Base-by-base conservation (phyloP, 169 alveolate genomes). In the Eimeria zaria region DNA sequence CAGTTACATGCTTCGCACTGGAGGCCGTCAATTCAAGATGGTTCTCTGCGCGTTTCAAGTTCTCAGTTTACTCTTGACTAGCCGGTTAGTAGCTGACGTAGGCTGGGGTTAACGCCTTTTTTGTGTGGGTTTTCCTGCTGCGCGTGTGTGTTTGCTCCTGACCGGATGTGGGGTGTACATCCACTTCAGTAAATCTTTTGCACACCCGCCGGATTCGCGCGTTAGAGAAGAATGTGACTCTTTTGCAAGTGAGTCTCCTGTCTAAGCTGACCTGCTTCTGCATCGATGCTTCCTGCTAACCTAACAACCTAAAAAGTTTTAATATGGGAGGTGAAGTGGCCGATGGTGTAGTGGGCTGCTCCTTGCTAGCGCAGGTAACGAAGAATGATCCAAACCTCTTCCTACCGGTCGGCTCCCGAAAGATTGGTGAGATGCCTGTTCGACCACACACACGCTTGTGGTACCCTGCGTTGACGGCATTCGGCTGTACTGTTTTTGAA, bases 191-290 rank as follows among this genome's bases (percentile, higher is more conserved):
- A 12, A 91, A 91, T 46, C 91, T 91, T 78, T 58, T 91, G 53
- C 88, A 91, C 91, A 58, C 96, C 44, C 96, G 96, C 27, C 96
- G 96, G 64, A 62, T 91, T 2, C 87, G 88, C 69, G 96, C 96
- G 1, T 90, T 91, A 73, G 96, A 91, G 73, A 74, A 78, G 76
- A 91, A 91, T 53, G 89, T 91, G 30, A 76, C 96, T 39, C 83
- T 91, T 27, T 33, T 81, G 81, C 96, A 91, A 71, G 96, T 91
- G 83, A 58, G 83, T 20, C 24, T n/a, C 51, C 85, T 30, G 11
- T 36, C 95, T 27, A 27, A n/a, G 76, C 48, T 18, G 41, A 30
- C 58, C 69, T 5, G 62, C 91, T n/a, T n/a, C 71, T 8, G 27
- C 55, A 53, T 83, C 74, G 18, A 30, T 80, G 44, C 20, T 33